Evolutionary conservation across 2,329 filamentous ascomycete species (phyloP), one percentile per base, ranked within the genome.

Genomic region (Thielaviopsis populi): DNA sequence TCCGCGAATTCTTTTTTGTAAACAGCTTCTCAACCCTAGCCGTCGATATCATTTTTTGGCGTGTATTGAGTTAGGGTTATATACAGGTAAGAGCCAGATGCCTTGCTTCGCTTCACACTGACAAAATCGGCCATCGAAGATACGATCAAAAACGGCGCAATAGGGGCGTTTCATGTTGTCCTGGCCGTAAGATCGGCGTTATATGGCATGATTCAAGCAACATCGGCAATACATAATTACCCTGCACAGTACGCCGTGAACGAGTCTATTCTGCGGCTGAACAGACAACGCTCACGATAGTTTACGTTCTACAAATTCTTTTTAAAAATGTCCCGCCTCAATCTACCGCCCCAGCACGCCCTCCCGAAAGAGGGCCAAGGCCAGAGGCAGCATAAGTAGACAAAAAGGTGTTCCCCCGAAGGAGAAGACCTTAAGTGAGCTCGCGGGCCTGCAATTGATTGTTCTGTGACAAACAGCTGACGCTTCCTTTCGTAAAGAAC

Each of bases 361-460:
- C 27, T 60, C 46, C 48, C 11, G 27, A 24, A 54, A 63, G 40
- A 56, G 24, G 3, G n/a, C 41, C 54, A 33, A 37, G n/a, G 61
- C 61, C 42, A 56, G 40, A 41, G 61, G 43, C 61, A 48, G 65
- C 65, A 62, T 66, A 64, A 42, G 65, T 54, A 66, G 62, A 66
- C 65, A 53, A 66, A 66, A 59, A 62, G 41, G 13, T 15, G 27
- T 10, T 10, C 6, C n/a, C 27, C 19, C 41, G 40, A 59, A 41
- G 27, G 53, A 48, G 54, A 46, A 30, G 33, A 30, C n/a, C 53
- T 60, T 59, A 61, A 66, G 17, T 60, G 65, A 66, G 65, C 65
- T 66, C 62, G 65, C 65, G 65, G 65, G 65, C 65, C 65, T 66
- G 65, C 65, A 66, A 66, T 66, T 66, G 65, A 66, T 66, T 66